Base-by-base conservation (phyloP, 306 rosid species). In the Fragaria vesca region DNA sequence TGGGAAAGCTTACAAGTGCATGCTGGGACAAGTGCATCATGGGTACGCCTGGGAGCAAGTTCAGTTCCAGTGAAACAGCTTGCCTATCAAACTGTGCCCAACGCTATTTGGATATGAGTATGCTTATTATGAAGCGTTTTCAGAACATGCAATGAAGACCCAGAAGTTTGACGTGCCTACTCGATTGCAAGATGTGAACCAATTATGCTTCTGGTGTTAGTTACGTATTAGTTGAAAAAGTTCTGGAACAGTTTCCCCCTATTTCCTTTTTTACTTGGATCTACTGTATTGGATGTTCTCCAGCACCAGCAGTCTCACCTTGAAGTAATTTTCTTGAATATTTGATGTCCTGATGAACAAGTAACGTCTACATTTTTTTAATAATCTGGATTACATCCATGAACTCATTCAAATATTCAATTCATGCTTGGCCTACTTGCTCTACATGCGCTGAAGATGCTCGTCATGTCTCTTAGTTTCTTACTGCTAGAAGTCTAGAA, bases 21-120 rank as follows among this genome's bases (percentile, higher is more conserved):
- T 93, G 98, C 76, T 93, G 97, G 98, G 94, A 90, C 86, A 93
- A 93, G 83, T 93, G 98, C 87, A 82, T 93, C 85, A 89, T 94
- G 1, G 80, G 94, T 58, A 61, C 91, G 0, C 98, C 96, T 1
- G 98, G 97, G 77, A 91, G 85, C 88, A 94, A 91, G 82, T 91
- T 94, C 87, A 94, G 98, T 79, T 89, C 93, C 66, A 77, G 97
- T 54, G 98, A 94, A 83, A 73, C 86, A 47, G 62, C 65, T 76
- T 94, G 97, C 79, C 90, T 94, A 18, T 71, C 94, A 4, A 86
- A 94, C 84, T 94, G 98, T 66, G 98, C 97, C 12, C 94, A 85
- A 18, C 98, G 97, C 52, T 90, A 87, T 73, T 77, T 90, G 90
- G 97, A 94, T 62, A 82, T 88, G 93, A 88, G 84, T 80, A 61